Conservation (phyloP, 768 basidiomycete species). For the Boletus bicolor region DNA sequence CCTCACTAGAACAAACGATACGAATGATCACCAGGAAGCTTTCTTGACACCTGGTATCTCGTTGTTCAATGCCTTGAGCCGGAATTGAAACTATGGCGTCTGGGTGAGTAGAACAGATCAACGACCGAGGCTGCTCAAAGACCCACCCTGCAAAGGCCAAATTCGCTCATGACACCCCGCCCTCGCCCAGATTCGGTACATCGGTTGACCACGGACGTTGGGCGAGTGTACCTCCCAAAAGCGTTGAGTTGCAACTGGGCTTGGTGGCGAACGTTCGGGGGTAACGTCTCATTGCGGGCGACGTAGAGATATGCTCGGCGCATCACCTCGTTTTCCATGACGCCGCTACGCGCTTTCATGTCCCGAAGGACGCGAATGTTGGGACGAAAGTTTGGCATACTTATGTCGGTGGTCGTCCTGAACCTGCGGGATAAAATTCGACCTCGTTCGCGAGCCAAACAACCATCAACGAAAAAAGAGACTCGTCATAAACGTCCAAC, state of each 20-base stretch:
- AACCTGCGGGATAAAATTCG: no score
- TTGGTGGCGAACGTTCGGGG: constrained; percentile 85
- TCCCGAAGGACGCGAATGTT: constrained; percentile 66
- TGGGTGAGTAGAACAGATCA: neutral
- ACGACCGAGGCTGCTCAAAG: neutral
- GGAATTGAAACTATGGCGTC: constrained; percentile 77
- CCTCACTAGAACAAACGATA: neutral
- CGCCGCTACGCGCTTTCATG: constrained; percentile 71
- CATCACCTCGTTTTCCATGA: constrained; percentile 72
- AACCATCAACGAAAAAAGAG: constrained; percentile 17
- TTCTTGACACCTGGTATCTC: constrained; percentile 87
- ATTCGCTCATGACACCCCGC: constrained; percentile 85
- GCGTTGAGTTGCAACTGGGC: constrained; percentile 92
- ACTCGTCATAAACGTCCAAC: neutral
- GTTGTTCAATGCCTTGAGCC: constrained; percentile 75
- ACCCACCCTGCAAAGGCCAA: constrained; percentile 77
- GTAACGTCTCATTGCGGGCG: constrained; percentile 87
- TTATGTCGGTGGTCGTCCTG: neutral
- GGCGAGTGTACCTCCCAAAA: constrained; percentile 77
- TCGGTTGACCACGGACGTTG: constrained; percentile 86
- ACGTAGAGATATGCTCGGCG: constrained; percentile 91
- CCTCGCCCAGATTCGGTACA: constrained; percentile 84
- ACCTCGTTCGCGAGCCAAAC: constrained; percentile 13
- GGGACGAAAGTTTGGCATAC: constrained; percentile 31
- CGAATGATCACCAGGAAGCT: constrained; percentile 73